These are phyloP conservation scores for Penicillium psychrofluorescens DNA, from an alignment of 495 filamentous ascomycete species.

Conservation along the genomic window DNA sequence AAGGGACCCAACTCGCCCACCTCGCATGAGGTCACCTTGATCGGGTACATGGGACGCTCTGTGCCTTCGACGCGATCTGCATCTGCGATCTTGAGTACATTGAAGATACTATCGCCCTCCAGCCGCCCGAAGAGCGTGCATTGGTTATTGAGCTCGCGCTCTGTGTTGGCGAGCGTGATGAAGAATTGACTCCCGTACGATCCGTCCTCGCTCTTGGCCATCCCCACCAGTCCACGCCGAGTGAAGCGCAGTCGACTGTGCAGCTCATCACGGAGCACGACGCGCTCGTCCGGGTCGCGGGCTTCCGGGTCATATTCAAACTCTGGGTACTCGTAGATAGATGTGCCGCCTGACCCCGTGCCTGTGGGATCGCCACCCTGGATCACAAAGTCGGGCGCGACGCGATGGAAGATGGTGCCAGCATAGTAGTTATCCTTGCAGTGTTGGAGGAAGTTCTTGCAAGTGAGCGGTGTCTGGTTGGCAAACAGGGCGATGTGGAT, in stretches of 20 bases:
- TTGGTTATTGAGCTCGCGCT: constrained; percentile 77
- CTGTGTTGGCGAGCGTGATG: constrained; percentile 73
- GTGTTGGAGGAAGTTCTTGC: constrained; percentile 92
- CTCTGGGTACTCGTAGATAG: constrained; percentile 79
- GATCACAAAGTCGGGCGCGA: constrained; percentile 84
- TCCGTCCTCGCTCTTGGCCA: constrained; percentile 71
- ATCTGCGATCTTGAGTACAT: constrained; percentile 86
- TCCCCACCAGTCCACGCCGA: constrained; percentile 76
- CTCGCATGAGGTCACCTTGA: constrained; percentile 71
- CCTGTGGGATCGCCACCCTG: constrained; percentile 94
- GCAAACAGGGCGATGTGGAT: constrained; percentile 88
- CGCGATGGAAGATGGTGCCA: constrained; percentile 84
- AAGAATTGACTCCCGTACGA: constrained; percentile 96
- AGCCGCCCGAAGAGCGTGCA: constrained; percentile 93
- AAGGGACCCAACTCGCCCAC: constrained; percentile 75
- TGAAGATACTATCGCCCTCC: constrained; percentile 92
- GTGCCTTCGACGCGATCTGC: constrained; percentile 69
- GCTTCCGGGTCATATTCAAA: constrained; percentile 64
- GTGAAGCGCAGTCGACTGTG: constrained; percentile 91
- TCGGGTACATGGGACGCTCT: constrained; percentile 84
- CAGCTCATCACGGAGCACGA: constrained; percentile 80
- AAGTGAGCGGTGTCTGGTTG: constrained; percentile 83
- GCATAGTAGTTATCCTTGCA: constrained; percentile 93
- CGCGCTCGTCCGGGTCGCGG: constrained; percentile 47
- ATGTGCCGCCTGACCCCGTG: constrained; percentile 84